Conservation (phyloP, 2,329 filamentous ascomycete species). For the Coccinonectria pachysandricola region DNA sequence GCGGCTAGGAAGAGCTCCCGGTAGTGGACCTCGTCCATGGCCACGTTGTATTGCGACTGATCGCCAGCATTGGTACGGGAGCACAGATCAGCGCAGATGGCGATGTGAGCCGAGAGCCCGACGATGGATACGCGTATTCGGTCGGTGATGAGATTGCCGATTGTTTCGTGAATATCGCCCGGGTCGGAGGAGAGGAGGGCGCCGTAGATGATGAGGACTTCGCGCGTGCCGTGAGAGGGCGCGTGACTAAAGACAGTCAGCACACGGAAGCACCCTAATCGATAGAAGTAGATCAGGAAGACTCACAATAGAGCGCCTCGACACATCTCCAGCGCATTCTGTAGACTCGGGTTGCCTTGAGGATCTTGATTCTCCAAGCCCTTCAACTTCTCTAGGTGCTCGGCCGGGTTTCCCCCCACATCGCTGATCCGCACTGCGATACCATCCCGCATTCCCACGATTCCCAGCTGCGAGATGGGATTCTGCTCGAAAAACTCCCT, state of each 20-base stretch:
- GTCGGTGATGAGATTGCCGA: slow-evolving; percentile 66
- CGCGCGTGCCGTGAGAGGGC: slow-evolving; percentile 84
- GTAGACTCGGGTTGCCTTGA: slow-evolving; percentile 68
- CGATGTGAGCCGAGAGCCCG: slow-evolving; percentile 81
- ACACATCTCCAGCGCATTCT: slow-evolving; percentile 95
- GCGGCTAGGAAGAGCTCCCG: slow-evolving; percentile 78
- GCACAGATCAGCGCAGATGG: slow-evolving; percentile 85
- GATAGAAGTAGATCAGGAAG: not conserved
- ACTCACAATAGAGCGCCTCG: slow-evolving; percentile 73
- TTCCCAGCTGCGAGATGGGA: slow-evolving; percentile 88
- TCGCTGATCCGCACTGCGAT: slow-evolving; percentile 78
- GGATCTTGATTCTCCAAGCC: slow-evolving; percentile 56
- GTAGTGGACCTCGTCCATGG: slow-evolving; percentile 67
- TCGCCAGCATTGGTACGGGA: slow-evolving; percentile 78
- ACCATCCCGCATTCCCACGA: slow-evolving; percentile 89
- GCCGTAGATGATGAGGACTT: slow-evolving; percentile 86
- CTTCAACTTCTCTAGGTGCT: slow-evolving; percentile 71
- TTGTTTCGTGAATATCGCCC: slow-evolving; percentile 88
- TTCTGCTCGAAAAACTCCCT: slow-evolving; percentile 97
- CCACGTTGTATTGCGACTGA: slow-evolving; percentile 66
- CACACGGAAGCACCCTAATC: not conserved
- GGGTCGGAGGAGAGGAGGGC: slow-evolving; percentile 85
- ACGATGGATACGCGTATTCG: slow-evolving; percentile 82
- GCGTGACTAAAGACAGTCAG: slow-evolving; percentile 52
- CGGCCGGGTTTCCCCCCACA: slow-evolving; percentile 81